phyloP scores from a whole-genome alignment of 1,284 basidiomycete genomes.

The Melanopsichium pennsylvanicum region DNA sequence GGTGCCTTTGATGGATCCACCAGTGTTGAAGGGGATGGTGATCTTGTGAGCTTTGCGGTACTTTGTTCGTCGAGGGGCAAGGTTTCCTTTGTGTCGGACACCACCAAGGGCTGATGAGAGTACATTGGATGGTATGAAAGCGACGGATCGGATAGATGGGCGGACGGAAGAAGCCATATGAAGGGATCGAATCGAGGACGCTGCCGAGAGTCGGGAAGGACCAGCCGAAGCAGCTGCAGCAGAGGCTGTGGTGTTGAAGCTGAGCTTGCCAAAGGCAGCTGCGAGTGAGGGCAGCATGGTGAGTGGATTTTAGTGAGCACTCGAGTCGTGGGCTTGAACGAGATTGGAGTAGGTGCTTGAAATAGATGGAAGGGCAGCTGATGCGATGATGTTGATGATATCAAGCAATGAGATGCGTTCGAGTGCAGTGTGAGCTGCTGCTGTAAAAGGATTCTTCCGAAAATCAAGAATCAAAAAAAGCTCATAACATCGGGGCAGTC shows the following conservation, averaged over 20 bases:
- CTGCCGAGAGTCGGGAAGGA: constrained; percentile 9
- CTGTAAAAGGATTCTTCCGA: constrained; percentile 11
- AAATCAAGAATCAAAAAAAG: neutral
- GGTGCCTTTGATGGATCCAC: constrained; percentile 92
- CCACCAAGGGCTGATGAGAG: constrained; percentile 42
- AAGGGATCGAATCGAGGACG: constrained; percentile 17
- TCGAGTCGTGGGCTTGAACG: too few relatives aligned
- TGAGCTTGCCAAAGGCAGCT: constrained; percentile 20
- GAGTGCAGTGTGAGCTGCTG: too few relatives aligned
- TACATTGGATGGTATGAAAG: neutral
- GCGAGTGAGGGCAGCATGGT: constrained; percentile 33
- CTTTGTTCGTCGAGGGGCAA: constrained; percentile 83
- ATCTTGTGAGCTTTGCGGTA: constrained; percentile 89
- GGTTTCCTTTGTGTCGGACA: constrained; percentile 70
- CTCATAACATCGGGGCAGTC: neutral
- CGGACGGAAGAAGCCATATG: constrained; percentile 6
- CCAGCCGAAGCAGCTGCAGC: constrained; percentile 11
- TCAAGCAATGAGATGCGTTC: too few relatives aligned
- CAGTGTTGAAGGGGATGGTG: constrained; percentile 71
- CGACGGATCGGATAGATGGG: neutral
- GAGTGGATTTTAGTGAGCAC: too few relatives aligned
- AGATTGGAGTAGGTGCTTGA: too few relatives aligned
- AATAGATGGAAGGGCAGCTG: too few relatives aligned
- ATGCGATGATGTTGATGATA: constrained; percentile 4
- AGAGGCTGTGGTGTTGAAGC: constrained; percentile 6